Evolutionary conservation across 768 basidiomycete species (phyloP).

Genomic region (Boletus rubescentipes): DNA sequence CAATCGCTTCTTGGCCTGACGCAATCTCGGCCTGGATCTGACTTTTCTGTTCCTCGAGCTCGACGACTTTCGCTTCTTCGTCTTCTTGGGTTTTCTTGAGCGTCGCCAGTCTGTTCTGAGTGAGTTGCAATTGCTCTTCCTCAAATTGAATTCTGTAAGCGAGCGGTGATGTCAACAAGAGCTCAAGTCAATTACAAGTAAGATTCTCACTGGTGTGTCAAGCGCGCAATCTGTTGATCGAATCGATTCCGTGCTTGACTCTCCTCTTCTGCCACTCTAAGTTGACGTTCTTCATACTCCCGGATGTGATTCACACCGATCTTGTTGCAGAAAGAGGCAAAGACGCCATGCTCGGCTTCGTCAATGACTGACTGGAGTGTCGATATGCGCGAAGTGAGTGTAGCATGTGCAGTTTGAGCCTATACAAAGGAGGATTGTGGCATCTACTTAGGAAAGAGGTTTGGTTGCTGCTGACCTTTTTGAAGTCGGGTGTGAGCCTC

Average conservation of each 20-base stretch:
- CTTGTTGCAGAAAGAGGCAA: conserved; percentile 71
- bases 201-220: conserved; percentile 74
- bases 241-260: conserved; percentile 80
- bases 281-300: conserved; percentile 90
- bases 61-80: conserved; percentile 54
- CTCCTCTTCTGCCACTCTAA: conserved; percentile 86
- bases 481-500: conserved; percentile 63
- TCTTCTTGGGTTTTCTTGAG: conserved; percentile 51
- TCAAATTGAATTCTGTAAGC: conserved; percentile 73
- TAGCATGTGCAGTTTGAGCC: conserved; percentile 53
- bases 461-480: conserved; percentile 50
- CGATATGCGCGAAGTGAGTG: conserved; percentile 54
- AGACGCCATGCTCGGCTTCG: conserved; percentile 78
- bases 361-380: conserved; percentile 59
- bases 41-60: conserved; percentile 53
- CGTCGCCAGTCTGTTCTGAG: conserved; percentile 59
- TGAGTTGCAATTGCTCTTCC: conserved; percentile 64
- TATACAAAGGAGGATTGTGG: conserved; percentile 25
- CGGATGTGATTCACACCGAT: conserved; percentile 82
- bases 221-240: conserved; percentile 81
- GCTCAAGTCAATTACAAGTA: not conserved
- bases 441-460: not conserved
- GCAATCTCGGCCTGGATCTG: conserved; percentile 60
- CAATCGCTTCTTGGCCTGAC: conserved; percentile 53
- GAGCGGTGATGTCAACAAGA: conserved; percentile 5